Evolutionary conservation across 2,329 filamentous ascomycete genomes (phyloP).

Genomic region (Sarocladium kiliense): DNA sequence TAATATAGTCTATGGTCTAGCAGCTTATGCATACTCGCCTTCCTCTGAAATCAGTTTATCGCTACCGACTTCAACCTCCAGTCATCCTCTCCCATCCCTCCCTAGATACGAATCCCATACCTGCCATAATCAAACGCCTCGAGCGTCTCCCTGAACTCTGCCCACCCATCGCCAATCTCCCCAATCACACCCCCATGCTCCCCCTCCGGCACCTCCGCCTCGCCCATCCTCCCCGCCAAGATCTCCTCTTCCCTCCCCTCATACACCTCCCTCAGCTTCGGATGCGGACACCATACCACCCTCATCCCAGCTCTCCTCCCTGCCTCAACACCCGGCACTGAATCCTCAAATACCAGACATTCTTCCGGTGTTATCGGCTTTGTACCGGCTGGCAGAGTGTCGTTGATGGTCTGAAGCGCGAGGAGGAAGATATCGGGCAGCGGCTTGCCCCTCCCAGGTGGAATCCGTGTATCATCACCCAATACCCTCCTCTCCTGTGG

Average conservation of each 20-base stretch:
- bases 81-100: background rate
- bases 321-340: conserved; percentile 86
- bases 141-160: conserved; percentile 46
- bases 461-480: conserved; percentile 79
- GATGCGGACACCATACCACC: conserved; percentile 87
- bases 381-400: conserved; percentile 57
- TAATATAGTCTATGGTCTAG: too few species aligned
- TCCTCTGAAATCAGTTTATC: too few species aligned
- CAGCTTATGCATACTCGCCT: too few species aligned
- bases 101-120: conserved; percentile 50
- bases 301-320: conserved; percentile 91
- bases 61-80: too few species aligned
- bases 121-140: conserved; percentile 52
- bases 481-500: conserved; percentile 66
- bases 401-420: conserved; percentile 80
- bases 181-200: conserved; percentile 55
- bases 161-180: conserved; percentile 56
- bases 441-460: conserved; percentile 80
- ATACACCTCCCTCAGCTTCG: conserved; percentile 70
- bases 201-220: conserved; percentile 54
- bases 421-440: conserved; percentile 91
- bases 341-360: conserved; percentile 95
- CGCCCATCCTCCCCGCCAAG: conserved; percentile 73
- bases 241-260: conserved; percentile 73
- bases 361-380: conserved; percentile 70